Conservation (phyloP, 495 filamentous ascomycete genomes). For the Penicillium bialowiezense region DNA sequence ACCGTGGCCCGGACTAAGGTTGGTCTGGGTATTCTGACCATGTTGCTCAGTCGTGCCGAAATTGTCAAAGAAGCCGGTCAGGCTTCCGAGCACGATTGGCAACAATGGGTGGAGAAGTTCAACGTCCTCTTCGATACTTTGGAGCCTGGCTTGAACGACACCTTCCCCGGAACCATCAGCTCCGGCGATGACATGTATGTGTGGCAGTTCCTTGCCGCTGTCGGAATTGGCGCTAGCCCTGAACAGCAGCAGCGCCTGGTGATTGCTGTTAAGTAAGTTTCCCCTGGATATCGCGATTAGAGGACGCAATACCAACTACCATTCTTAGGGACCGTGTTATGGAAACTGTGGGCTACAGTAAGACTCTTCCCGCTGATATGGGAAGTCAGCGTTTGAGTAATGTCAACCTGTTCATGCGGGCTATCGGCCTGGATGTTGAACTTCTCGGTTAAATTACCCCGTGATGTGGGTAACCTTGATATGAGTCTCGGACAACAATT, state of each 20-base stretch:
- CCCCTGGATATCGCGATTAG: background rate
- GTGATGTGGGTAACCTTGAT: background rate
- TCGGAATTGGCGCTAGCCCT: constrained; percentile 86
- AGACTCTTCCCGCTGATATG: constrained; percentile 84
- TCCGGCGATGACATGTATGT: constrained; percentile 88
- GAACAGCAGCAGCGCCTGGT: constrained; percentile 93
- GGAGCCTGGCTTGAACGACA: constrained; percentile 74
- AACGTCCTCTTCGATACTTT: constrained; percentile 82
- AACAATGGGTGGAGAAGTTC: constrained; percentile 80
- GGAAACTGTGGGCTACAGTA: constrained; percentile 86
- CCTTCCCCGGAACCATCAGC: constrained; percentile 83
- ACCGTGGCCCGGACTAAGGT: constrained; percentile 77
- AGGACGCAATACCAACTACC: constrained; percentile 14
- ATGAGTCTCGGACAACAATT: background rate
- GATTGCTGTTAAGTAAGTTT: constrained; percentile 80
- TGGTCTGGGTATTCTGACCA: constrained; percentile 85
- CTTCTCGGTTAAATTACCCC: constrained; percentile 62
- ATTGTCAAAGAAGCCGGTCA: constrained; percentile 78
- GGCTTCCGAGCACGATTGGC: constrained; percentile 68
- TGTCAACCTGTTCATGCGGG: constrained; percentile 97
- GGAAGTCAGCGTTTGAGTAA: constrained; percentile 75
- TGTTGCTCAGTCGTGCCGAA: constrained; percentile 91
- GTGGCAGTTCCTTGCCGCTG: constrained; percentile 95
- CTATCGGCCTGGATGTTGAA: constrained; percentile 95
- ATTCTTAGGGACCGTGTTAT: constrained; percentile 78